Base-by-base conservation (phyloP, 2,329 filamentous ascomycete genomes). In the Phoma herbarum region DNA sequence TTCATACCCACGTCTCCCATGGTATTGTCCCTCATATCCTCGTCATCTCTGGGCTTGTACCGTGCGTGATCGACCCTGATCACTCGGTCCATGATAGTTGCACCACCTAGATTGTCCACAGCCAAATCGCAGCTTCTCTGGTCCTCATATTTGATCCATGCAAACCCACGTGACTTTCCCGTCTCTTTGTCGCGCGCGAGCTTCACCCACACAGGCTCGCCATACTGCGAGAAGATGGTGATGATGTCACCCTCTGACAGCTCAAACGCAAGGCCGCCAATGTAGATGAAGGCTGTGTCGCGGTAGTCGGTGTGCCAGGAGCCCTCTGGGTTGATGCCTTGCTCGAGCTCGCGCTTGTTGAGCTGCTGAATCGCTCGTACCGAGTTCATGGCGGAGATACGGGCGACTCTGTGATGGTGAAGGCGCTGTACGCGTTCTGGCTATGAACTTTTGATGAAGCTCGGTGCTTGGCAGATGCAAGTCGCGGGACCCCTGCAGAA, bases 251-350 rank as follows among this genome's bases (percentile, higher is more conserved):
- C 96, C 81, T 99, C 95, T 47, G 92, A 93, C 39, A 99, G 85
- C 72, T 96, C 92, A 79, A 91, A 96, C 3, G 93, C 92, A 12
- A 99, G 85, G 26, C 94, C 94, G 73, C 96, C 96, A 68, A 99
- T 93, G 83, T 97, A 97, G 75, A 99, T 83, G 78, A 94, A 99
- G 59, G 95, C 96, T 2, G 95, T 98, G 81, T 96, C 95, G 80
- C 92, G 91, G 80, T 98, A 99, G 82, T 99, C 96, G 76, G 90
- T 89, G 77, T 98, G 94, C 94, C 94, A 98, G 57, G 94, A 97
- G 63, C 90, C 94, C 79, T 93, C 88, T 41, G 93, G 89, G 2
- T 89, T 85, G 67, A 92, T 93, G 70, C 90, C 92, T 76, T 92
- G 89, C 77, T 97, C 93, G 62, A 99, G 90, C 79, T 99, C 95